phyloP scores from a whole-genome alignment of 73 alveolate genomes.

The Tetrahymena thermophila region DNA sequence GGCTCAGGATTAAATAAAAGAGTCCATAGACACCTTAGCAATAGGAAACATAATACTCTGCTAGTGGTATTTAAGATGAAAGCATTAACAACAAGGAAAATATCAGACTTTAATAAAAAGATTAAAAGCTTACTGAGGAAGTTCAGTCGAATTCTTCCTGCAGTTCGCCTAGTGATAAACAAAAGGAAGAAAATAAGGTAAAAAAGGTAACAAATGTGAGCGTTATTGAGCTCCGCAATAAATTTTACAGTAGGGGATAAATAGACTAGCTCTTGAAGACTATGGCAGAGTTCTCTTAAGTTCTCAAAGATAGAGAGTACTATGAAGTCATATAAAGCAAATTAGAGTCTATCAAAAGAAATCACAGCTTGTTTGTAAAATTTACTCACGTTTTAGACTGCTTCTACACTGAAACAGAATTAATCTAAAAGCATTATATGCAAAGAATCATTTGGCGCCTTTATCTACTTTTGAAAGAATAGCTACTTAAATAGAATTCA shows the following conservation, averaged over 20 bases:
- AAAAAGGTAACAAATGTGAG: background rate
- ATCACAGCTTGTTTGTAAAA: background rate
- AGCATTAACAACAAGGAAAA: background rate
- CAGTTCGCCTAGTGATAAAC: background rate
- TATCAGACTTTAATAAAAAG: background rate
- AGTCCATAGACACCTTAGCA: background rate
- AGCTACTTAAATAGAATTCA: background rate
- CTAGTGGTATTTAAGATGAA: background rate
- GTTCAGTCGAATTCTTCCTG: background rate
- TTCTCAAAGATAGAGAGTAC: background rate
- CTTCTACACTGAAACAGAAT: background rate
- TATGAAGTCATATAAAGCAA: background rate
- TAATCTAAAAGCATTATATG: background rate
- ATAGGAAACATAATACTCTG: background rate
- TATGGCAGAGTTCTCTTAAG: background rate
- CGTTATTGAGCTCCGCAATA: background rate
- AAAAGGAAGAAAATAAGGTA: background rate
- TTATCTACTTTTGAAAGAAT: background rate
- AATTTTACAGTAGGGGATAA: background rate
- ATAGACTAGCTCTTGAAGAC: background rate
- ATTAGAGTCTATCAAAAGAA: background rate
- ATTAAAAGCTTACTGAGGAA: background rate
- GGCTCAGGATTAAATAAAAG: background rate
- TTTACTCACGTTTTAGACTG: background rate
- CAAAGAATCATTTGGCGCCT: background rate